A percentile compares a stretch with the other conserved stretches of the same genome.
phyloP scores from a whole-genome alignment of 352 stramenopile species.

The Globisporangium cystogenes region DNA sequence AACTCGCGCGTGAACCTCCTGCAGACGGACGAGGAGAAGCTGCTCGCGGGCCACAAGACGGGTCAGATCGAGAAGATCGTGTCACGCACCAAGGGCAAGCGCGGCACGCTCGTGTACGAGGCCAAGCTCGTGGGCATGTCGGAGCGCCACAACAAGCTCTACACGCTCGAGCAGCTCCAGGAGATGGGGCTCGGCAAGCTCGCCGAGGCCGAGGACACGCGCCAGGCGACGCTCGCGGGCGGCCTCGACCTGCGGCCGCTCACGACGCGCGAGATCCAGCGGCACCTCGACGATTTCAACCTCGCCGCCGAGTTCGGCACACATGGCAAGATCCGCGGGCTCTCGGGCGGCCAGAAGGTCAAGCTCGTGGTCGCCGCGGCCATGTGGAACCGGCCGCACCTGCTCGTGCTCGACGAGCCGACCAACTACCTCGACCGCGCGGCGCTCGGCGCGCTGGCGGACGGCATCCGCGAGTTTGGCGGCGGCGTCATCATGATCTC shows the following conservation, averaged over 20 bases:
- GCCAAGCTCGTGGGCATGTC: slow-evolving; percentile 96
- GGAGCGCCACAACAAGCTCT: no score
- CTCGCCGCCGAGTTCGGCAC: slow-evolving; percentile 96
- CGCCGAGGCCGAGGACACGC: slow-evolving; percentile 94
- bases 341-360: slow-evolving; percentile 98
- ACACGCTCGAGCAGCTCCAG: slow-evolving; percentile 91
- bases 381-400: slow-evolving; percentile 95
- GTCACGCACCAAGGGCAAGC: slow-evolving; percentile 91
- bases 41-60: slow-evolving; percentile 88
- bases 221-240: slow-evolving; percentile 90
- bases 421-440: slow-evolving; percentile 97
- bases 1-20: no score
- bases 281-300: slow-evolving; percentile 96
- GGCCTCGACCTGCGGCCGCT: slow-evolving; percentile 94
- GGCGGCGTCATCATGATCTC: slow-evolving; percentile 98
- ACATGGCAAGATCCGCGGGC: slow-evolving; percentile 97
- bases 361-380: slow-evolving; percentile 97
- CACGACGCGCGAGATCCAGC: slow-evolving; percentile 95
- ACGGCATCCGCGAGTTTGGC: slow-evolving; percentile 96
- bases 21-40: slow-evolving; percentile 93
- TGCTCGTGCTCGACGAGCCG: slow-evolving; percentile 94
- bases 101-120: slow-evolving; percentile 97
- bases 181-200: slow-evolving; percentile 97
- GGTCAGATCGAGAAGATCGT: slow-evolving; percentile 88
- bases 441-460: slow-evolving; percentile 93